Percentiles rank a stretch among this genome's conserved stretches.
Conservation (phyloP, 2,329 filamentous ascomycete species). For the Penicillium occitanis region DNA sequence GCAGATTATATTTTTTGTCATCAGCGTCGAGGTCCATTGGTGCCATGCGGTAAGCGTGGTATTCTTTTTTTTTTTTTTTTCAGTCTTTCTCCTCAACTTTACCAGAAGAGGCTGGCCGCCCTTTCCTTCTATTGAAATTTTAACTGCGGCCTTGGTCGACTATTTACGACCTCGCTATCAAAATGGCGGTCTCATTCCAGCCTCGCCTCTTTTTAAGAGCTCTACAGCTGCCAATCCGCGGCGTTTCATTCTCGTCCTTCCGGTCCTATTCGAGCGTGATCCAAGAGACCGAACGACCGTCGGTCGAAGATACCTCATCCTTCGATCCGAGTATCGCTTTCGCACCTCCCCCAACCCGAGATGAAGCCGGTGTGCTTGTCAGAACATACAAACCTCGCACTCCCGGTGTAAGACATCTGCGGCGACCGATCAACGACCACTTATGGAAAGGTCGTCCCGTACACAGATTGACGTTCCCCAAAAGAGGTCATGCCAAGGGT, state of each 20-base stretch:
- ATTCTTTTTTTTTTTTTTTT: no score
- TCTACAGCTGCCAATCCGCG: slow-evolving; percentile 50
- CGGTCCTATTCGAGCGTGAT: slow-evolving; percentile 56
- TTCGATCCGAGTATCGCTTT: slow-evolving; percentile 42
- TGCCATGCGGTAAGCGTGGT: background rate
- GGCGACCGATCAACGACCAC: slow-evolving; percentile 91
- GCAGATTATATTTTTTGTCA: background rate
- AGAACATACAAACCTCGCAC: slow-evolving; percentile 92
- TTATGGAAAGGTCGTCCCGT: slow-evolving; percentile 91
- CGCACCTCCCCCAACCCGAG: slow-evolving; percentile 47
- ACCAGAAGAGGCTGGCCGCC: background rate
- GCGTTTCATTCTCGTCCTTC: slow-evolving; percentile 44
- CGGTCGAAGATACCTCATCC: slow-evolving; percentile 35
- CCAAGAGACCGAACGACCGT: slow-evolving; percentile 31
- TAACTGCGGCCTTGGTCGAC: background rate
- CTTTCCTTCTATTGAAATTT: slow-evolving; percentile 8
- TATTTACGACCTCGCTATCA: background rate
- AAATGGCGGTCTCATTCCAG: slow-evolving; percentile 59
- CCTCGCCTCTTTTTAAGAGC: slow-evolving; percentile 60
- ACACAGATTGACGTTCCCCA: slow-evolving; percentile 79
- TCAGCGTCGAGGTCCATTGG: background rate
- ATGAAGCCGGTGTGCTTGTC: slow-evolving; percentile 52
- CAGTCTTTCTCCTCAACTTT: background rate
- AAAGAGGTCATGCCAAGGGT: slow-evolving; percentile 89
- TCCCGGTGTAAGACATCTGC: slow-evolving; percentile 86